Conservation (phyloP, 805 yeast species). For the Sugiyamaella marilandica region DNA sequence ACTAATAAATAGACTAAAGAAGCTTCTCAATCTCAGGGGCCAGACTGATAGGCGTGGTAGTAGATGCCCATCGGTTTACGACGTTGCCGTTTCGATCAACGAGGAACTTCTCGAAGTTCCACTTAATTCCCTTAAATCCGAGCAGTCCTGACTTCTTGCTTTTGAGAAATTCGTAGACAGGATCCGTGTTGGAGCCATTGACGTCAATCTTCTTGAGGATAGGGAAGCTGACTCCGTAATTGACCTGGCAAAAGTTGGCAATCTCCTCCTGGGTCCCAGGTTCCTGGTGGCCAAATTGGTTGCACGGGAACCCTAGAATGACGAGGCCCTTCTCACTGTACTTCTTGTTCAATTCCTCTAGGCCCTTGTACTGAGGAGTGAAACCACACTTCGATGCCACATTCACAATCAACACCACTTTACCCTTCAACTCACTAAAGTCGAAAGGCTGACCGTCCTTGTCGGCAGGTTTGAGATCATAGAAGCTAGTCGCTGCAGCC, state of each 20-base stretch:
- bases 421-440: constrained; percentile 61
- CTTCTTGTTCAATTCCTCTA: constrained; percentile 63
- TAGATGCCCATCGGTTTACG: constrained; percentile 57
- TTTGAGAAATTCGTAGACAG: constrained; percentile 77
- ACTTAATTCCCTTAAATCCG: constrained; percentile 68
- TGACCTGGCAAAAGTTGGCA: constrained; percentile 63
- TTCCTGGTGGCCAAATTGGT: constrained; percentile 84
- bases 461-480: constrained; percentile 63
- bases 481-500: constrained; percentile 43
- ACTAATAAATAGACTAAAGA: constrained; percentile 28
- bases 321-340: constrained; percentile 60
- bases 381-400: constrained; percentile 83
- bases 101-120: constrained; percentile 79
- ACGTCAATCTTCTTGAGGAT: constrained; percentile 82
- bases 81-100: constrained; percentile 55
- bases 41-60: constrained; percentile 60
- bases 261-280: constrained; percentile 64
- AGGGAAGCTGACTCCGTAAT: constrained; percentile 91
- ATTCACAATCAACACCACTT: constrained; percentile 78
- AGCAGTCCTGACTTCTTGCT: constrained; percentile 50
- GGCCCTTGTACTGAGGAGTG: constrained; percentile 70
- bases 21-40: constrained; percentile 55
- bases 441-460: constrained; percentile 55
- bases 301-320: constrained; percentile 84
- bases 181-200: constrained; percentile 76